Evolutionary conservation across 2,329 filamentous ascomycete genomes (phyloP).

Genomic region (Fusarium anthophilum): DNA sequence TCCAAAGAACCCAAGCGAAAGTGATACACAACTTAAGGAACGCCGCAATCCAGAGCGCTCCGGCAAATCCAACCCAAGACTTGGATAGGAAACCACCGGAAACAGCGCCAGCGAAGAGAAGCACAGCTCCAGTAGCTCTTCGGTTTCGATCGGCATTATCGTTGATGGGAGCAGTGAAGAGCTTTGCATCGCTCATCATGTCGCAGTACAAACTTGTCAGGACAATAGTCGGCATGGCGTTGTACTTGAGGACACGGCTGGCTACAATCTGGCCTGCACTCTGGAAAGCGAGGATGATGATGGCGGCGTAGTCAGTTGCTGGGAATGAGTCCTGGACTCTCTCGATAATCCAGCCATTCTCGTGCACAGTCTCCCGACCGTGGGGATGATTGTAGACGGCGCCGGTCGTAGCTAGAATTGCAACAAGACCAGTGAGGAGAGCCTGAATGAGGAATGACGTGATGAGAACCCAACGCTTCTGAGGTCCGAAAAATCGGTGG

Average conservation of each 20-base stretch:
- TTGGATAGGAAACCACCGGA: constrained; percentile 41
- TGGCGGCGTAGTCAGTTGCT: constrained; percentile 37
- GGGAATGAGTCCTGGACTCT: constrained; percentile 37
- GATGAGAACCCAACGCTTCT: constrained; percentile 41
- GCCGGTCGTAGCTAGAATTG: constrained; percentile 38
- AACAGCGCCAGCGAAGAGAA: constrained; percentile 38
- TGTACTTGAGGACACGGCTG: constrained; percentile 41
- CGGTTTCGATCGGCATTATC: constrained; percentile 41
- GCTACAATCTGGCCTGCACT: constrained; percentile 42
- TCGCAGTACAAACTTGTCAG: constrained; percentile 43
- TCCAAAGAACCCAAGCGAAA: constrained; percentile 38
- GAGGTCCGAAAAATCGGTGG: constrained; percentile 39
- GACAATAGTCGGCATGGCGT: constrained; percentile 41
- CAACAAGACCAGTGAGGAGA: constrained; percentile 38
- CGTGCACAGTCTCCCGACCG: constrained; percentile 19
- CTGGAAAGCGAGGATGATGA: constrained; percentile 40
- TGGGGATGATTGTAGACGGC: constrained; percentile 35
- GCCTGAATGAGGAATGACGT: constrained; percentile 36
- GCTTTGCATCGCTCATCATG: constrained; percentile 41
- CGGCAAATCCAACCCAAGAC: constrained; percentile 41
- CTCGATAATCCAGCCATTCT: constrained; percentile 35
- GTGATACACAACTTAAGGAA: constrained; percentile 39
- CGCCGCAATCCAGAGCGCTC: constrained; percentile 42
- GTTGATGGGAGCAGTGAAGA: constrained; percentile 37
- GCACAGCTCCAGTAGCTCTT: constrained; percentile 28